phyloP scores from a whole-genome alignment of 163 green algal species.

The Scenedesmus sp. region DNA sequence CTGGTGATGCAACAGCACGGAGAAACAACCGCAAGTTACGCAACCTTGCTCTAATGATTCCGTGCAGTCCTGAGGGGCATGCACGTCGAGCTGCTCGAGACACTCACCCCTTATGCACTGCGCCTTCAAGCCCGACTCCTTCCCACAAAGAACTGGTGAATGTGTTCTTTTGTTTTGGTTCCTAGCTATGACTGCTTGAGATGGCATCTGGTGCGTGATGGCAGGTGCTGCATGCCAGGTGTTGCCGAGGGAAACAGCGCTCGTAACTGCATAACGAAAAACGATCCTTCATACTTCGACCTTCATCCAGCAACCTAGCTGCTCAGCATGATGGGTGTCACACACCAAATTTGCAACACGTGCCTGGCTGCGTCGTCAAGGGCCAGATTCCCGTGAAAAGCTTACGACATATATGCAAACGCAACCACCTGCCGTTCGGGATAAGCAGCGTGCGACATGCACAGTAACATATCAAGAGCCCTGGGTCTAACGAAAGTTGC shows the following conservation, averaged over 20 bases:
- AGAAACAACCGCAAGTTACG: not conserved
- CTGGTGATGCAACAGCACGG: not conserved
- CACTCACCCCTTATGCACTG: conserved; percentile 11
- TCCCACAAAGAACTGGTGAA: not conserved
- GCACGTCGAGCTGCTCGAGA: not conserved
- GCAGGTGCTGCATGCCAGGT: not conserved
- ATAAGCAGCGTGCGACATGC: not conserved
- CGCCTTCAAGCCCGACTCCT: not conserved
- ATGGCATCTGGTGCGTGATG: conserved; percentile 3
- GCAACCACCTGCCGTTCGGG: not conserved
- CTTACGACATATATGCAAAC: not conserved
- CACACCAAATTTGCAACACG: not conserved
- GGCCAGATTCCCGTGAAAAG: not conserved
- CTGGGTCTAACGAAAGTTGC: not conserved
- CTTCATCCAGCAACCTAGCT: not conserved
- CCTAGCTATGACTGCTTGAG: not conserved
- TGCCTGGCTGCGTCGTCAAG: too few relatives aligned
- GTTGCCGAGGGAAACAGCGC: not conserved
- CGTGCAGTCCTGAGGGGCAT: not conserved
- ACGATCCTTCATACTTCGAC: not conserved
- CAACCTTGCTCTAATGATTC: not conserved
- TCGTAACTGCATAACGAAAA: not conserved
- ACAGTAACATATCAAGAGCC: not conserved
- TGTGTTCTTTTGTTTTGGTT: not conserved
- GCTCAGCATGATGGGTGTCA: not conserved